Evolutionary conservation across 768 basidiomycete genomes (phyloP), one percentile per base, ranked within the genome.

Genomic region (Auriculariales sp.): DNA sequence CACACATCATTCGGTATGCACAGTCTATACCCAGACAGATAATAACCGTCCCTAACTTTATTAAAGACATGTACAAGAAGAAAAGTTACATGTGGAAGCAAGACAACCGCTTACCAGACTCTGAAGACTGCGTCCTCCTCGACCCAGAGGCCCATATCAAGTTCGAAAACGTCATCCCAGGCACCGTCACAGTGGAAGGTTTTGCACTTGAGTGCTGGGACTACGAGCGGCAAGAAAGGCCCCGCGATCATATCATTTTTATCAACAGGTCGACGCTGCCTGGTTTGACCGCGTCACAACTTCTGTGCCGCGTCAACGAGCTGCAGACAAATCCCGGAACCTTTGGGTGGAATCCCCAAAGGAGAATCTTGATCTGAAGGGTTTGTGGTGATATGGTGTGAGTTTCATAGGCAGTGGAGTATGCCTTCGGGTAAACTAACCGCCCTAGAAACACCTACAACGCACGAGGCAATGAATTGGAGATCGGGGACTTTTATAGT

Each of bases 121-220:
- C 25, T 19, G 48, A 49, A 22, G 48, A 49, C 19, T 35, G 31
- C 27, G 48, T 49, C 39, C 28, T 39, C 19, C 32, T 49, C 32
- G 48, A 49, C 32, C 6, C 12, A 12, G 48, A 49, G 31, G 35
- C 31, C 11, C 11, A 49, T 42, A 6, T 6, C 12, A 49, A 44
- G 19, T 49, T 34, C 31, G 31, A 49, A n/a, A 49, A 49, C 31
- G 32, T 49, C 9, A 24, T 19, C 39, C 48, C 48, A 9, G 48
- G 48, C 12, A 49, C 48, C 7, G 31, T 49, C 48, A 49, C 48
- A 14, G 32, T 49, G 17, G 48, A 49, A 28, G 48, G 48, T 19
- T 49, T 39, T 22, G 48, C 29, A 47, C 14, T 49, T 19, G 48
- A 49, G 11, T 42, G 27, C 3, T 49, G 48, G 48, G 48, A 49